Evolutionary conservation across 495 filamentous ascomycete species (phyloP).

Genomic region (Lasiosphaeriaceae sp.): DNA sequence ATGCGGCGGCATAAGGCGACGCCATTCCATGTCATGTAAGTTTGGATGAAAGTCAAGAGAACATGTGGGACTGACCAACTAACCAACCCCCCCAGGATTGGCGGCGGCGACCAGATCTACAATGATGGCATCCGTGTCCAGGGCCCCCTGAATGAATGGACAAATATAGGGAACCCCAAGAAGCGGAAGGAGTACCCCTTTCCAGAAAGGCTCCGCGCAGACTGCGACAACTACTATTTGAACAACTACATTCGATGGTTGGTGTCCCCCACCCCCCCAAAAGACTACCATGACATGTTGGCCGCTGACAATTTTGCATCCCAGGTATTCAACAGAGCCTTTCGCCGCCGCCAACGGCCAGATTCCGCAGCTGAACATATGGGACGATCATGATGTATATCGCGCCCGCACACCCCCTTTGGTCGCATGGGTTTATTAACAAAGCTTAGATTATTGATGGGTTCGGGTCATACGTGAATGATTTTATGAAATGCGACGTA

Average conservation of each 20-base stretch:
- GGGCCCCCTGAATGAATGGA: slow-evolving; percentile 77
- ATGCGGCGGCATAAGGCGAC: slow-evolving; percentile 62
- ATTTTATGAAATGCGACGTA: slow-evolving; percentile 81
- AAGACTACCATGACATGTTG: neutral
- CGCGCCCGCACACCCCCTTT: neutral
- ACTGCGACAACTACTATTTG: slow-evolving; percentile 88
- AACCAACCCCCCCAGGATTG: slow-evolving; percentile 50
- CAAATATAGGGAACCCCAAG: slow-evolving; percentile 73
- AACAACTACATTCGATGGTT: slow-evolving; percentile 82
- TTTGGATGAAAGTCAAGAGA: neutral
- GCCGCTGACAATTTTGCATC: neutral
- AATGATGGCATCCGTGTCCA: slow-evolving; percentile 83
- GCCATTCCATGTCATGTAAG: slow-evolving; percentile 81
- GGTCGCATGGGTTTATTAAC: slow-evolving; percentile 1
- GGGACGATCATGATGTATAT: slow-evolving; percentile 80
- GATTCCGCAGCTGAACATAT: slow-evolving; percentile 91
- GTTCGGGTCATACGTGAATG: slow-evolving; percentile 87
- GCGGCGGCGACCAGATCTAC: slow-evolving; percentile 94
- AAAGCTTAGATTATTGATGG: slow-evolving; percentile 72
- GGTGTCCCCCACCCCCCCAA: no score
- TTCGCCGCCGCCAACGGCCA: slow-evolving; percentile 80
- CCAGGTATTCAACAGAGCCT: slow-evolving; percentile 66
- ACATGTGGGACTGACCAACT: neutral
- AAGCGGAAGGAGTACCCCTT: slow-evolving; percentile 77
- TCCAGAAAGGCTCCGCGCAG: slow-evolving; percentile 62